Evolutionary conservation across 163 green algal species (phyloP), one percentile per base, ranked within the genome.

Genomic region (Scenedesmus sp.): DNA sequence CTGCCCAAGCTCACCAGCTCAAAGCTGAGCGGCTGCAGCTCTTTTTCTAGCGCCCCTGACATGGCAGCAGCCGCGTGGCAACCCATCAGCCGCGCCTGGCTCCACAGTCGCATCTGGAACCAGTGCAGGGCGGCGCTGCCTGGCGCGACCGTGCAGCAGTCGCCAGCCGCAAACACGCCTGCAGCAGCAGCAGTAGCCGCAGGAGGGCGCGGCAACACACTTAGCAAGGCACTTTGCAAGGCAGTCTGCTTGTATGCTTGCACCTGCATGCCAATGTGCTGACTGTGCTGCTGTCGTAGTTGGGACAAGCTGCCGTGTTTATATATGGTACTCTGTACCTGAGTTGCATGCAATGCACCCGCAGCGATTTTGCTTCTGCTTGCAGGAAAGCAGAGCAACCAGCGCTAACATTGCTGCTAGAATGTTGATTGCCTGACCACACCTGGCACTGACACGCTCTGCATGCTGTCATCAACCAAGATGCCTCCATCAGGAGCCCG

Each of bases 101-200:
- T 97, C 97, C 97, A 99, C 52, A 99, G 95, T 59, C 97, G 93
- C 96, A 98, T 99, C 90, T 98, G 89, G 62, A 90, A 92, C 84
- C 73, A 90, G 74, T 84, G 54, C 2, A 81, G 57, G 4, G 90
- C 85, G 54, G 26, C 18, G 23, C 85, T 81, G n/a, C 16, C 34
- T 1, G 79, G 84, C 2, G 73, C n/a, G 3, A 95, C 87, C 10
- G 90, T 94, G 92, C 95, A 97, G 79, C 92, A 94, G 92, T 95
- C 93, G 34, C 94, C 94, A n/a, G 86, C 86, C n/a, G 95, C 95
- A 82, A 92, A 98, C 1, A 99, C 92, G 52, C 57, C 83, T 3
- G 85, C 66, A 23, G 26, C 74, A 52, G 74, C 74, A 15, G 74
- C 74, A 59, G 77, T 34, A 59, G 77, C 77, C 10, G 13, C 34